Evolutionary conservation across 129 eudicot genomes (phyloP).

Genomic region (Deinandra increscens): DNA sequence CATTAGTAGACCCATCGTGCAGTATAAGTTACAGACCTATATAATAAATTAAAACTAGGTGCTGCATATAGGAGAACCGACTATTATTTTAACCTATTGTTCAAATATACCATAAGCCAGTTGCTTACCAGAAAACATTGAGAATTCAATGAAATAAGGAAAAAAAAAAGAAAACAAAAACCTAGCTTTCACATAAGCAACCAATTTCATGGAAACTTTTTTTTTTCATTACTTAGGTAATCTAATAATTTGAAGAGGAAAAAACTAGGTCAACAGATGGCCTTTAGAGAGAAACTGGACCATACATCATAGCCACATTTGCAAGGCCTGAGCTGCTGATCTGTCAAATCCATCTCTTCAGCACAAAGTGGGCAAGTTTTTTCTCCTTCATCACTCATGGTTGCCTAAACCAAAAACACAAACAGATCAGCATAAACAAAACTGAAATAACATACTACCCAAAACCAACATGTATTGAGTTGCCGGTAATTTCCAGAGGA

Average conservation of each 20-base stretch:
- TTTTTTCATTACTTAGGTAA: neutral
- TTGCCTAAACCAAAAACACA: conserved; percentile 48
- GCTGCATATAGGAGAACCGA: no score
- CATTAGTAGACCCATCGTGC: neutral
- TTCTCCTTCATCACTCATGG: conserved; percentile 93
- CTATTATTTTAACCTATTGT: neutral
- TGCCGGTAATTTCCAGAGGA: no score
- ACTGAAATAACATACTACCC: conserved; percentile 8
- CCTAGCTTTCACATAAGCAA: conserved; percentile 15
- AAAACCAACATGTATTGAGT: no score
- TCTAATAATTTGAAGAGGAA: neutral
- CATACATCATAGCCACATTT: conserved; percentile 87
- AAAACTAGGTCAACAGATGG: neutral
- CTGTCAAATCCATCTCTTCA: conserved; percentile 98
- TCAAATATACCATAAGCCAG: neutral
- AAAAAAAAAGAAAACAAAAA: neutral
- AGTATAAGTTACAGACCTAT: neutral
- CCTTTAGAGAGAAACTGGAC: neutral
- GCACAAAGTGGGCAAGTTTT: conserved; percentile 99
- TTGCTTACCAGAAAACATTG: neutral
- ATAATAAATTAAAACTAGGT: neutral
- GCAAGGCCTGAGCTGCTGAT: conserved; percentile 98
- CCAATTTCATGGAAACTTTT: conserved; percentile 2
- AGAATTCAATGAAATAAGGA: neutral
- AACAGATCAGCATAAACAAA: conserved; percentile 13